phyloP scores from a whole-genome alignment of 805 yeast species.

The Lipomyces yamanashiensis region DNA sequence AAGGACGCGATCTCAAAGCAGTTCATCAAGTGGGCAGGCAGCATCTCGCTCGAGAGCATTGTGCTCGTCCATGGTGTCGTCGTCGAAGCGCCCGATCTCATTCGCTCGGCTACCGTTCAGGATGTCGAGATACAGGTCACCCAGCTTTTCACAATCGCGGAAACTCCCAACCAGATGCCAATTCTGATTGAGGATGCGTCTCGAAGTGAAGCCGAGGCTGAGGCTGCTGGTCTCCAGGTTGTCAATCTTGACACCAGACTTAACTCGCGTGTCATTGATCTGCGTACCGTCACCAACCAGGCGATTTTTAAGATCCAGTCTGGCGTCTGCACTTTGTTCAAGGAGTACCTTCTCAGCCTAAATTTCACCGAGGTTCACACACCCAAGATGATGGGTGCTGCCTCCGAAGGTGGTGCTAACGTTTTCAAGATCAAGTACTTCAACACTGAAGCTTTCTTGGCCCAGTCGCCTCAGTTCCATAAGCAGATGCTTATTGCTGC shows the following conservation, averaged over 20 bases:
- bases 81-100: slow-evolving; percentile 79
- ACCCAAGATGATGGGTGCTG: slow-evolving; percentile 92
- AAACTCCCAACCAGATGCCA: slow-evolving; percentile 91
- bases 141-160: slow-evolving; percentile 76
- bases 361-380: slow-evolving; percentile 92
- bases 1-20: slow-evolving; percentile 82
- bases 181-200: slow-evolving; percentile 95
- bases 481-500: slow-evolving; percentile 98
- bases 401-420: slow-evolving; percentile 97
- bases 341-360: slow-evolving; percentile 74
- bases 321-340: slow-evolving; percentile 84
- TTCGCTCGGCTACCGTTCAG: slow-evolving; percentile 89
- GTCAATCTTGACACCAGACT: slow-evolving; percentile 96
- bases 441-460: slow-evolving; percentile 89
- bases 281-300: slow-evolving; percentile 96
- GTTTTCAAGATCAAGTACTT: slow-evolving; percentile 93
- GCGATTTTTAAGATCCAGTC: slow-evolving; percentile 93
- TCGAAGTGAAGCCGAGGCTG: slow-evolving; percentile 90
- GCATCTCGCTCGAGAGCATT: slow-evolving; percentile 84
- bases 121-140: slow-evolving; percentile 82
- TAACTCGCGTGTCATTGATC: slow-evolving; percentile 92
- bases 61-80: slow-evolving; percentile 88
- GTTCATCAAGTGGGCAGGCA: slow-evolving; percentile 94
- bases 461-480: slow-evolving; percentile 97
- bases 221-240: slow-evolving; percentile 79